A percentile compares a stretch with the other conserved stretches of the same genome.
Evolutionary conservation across 192 early-diverging fungal genomes (phyloP).

Genomic region (Diversispora epigaea): DNA sequence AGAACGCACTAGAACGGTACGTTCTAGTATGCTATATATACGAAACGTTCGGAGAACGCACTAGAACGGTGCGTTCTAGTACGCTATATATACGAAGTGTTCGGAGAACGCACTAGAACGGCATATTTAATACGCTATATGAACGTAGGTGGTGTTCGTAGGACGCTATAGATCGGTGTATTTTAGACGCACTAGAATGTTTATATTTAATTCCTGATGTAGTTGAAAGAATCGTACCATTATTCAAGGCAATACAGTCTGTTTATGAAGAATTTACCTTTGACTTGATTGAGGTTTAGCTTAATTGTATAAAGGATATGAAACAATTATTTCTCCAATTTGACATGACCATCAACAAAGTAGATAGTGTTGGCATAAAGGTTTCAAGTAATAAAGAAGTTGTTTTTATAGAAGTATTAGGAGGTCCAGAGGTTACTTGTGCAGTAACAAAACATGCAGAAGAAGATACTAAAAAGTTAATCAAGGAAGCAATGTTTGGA

Average conservation of each 20-base stretch:
- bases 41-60: no score
- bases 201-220: no score
- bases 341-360: constrained; percentile 19
- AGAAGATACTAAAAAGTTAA: constrained; percentile 9
- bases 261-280: constrained; percentile 24
- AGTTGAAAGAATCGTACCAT: constrained; percentile 23
- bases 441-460: background rate
- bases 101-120: no score
- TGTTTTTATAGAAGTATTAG: background rate
- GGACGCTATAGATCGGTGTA: no score
- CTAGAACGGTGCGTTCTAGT: no score
- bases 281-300: constrained; percentile 18
- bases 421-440: background rate
- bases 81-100: no score
- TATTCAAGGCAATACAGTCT: constrained; percentile 29
- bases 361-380: background rate
- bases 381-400: constrained; percentile 19
- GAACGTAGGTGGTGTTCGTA: no score
- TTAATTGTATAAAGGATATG: constrained; percentile 13
- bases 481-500: constrained; percentile 30
- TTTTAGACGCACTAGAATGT: no score
- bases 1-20: no score
- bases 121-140: no score
- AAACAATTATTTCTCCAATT: constrained; percentile 14
- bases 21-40: no score